A percentile compares a stretch with the other conserved stretches of the same genome.
Conservation (phyloP, 2,329 filamentous ascomycete species). For the Penicillium sp. region DNA sequence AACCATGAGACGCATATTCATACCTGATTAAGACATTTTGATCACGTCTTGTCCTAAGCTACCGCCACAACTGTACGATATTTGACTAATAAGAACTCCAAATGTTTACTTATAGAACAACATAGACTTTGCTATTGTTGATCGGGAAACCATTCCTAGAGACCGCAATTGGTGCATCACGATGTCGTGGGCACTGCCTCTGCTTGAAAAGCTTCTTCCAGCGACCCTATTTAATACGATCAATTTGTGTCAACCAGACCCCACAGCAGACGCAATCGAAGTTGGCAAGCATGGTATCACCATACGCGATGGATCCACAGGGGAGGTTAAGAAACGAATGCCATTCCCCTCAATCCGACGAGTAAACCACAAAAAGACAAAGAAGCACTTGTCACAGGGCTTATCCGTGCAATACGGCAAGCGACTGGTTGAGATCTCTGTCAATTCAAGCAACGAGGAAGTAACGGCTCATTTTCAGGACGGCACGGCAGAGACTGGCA, state of each 20-base stretch:
- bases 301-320: constrained; percentile 1
- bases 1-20: too few species aligned
- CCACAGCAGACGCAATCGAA: not conserved
- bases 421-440: not conserved
- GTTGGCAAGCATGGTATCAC: constrained; percentile 2
- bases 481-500: constrained; percentile 5
- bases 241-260: constrained; percentile 6
- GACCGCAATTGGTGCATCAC: constrained; percentile 12
- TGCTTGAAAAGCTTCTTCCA: constrained; percentile 10
- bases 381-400: constrained; percentile 1
- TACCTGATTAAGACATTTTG: not conserved
- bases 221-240: constrained; percentile 1
- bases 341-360: constrained; percentile 2
- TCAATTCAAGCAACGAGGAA: not conserved
- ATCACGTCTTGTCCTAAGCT: not conserved
- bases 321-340: not conserved
- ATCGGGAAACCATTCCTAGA: constrained; percentile 7
- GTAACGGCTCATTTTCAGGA: constrained; percentile 8
- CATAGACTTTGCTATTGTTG: constrained; percentile 8
- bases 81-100: not conserved
- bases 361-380: constrained; percentile 8
- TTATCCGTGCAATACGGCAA: constrained; percentile 8
- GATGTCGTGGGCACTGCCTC: constrained; percentile 3
- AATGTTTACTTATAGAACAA: not conserved
- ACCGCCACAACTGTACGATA: not conserved